These are phyloP conservation scores for Syncephalis fuscata DNA, from an alignment of 371 early-diverging fungal species.

Conservation along the genomic window DNA sequence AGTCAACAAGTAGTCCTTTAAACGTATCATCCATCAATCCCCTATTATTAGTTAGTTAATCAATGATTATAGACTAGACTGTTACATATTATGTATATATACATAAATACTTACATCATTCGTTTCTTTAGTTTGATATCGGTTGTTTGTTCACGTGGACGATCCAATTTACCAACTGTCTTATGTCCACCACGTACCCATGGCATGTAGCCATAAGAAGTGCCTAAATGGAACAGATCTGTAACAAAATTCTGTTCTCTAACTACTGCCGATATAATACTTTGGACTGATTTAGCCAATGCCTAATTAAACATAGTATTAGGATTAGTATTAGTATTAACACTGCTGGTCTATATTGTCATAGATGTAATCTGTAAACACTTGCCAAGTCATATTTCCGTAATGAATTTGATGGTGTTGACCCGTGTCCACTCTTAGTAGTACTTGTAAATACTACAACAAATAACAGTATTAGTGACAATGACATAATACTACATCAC, in stretches of 20 bases:
- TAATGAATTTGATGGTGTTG: not conserved
- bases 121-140: conserved; percentile 46
- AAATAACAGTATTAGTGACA: not conserved
- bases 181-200: conserved; percentile 51
- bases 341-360: not conserved
- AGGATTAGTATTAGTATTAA: not conserved
- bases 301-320: conserved; percentile 12
- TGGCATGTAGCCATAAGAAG: not conserved
- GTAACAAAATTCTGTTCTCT: conserved; percentile 73
- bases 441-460: not conserved
- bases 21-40: conserved; percentile 61
- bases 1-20: conserved; percentile 51
- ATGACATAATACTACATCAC: not conserved
- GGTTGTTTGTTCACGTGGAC: conserved; percentile 33
- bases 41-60: conserved; percentile 20
- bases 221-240: conserved; percentile 47
- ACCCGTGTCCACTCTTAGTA: not conserved
- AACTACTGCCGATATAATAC: conserved; percentile 21
- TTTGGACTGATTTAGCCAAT: conserved; percentile 26
- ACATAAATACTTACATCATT: conserved; percentile 16
- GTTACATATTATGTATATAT: not conserved
- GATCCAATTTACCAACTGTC: conserved; percentile 20
- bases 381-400: not conserved
- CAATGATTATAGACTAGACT: too few relatives aligned
- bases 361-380: not conserved